Evolutionary conservation across 2,329 filamentous ascomycete species (phyloP), one percentile per base, ranked within the genome.

Genomic region (Albifimbria verrucaria): DNA sequence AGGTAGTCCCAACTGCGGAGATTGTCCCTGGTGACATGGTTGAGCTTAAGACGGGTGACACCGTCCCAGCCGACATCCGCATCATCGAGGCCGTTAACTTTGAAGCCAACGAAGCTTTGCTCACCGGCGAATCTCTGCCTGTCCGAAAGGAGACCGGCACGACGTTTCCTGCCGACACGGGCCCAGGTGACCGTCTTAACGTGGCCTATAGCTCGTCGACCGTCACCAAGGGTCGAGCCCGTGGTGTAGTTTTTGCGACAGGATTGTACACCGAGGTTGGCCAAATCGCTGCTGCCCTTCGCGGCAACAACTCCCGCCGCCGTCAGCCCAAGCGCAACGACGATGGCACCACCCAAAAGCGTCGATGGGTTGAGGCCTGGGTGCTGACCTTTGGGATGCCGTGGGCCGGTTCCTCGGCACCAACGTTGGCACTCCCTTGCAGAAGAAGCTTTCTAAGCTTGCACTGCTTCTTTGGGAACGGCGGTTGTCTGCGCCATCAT

Each of bases 381-480:
- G 62, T 62, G 1, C 57, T 74, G 28, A 76, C 73, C 6, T 57
- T 65, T 63, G 62, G 7, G 65, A 70, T 50, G 69, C 68, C 18
- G 58, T 70, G 47, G 73, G 73, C 20, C 69, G 75, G 56, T 76
- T 81, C 63, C 78, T 82, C 49, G 79, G 74, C 47, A 65, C 76
- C 54, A 71, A 68, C 39, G 71, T 83, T 26, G 87, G 87, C 39
- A 90, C 87, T 12, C 87, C 87, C 1, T 74, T 90, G 26, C 86
- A 89, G 66, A 81, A 80, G 59, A 88, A 86, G 65, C 72, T 90
- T 47, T 86, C 83, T 62, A 86, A 87, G 67, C 80, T 90, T 52
- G 87, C 87, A 6, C 78, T 88, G 23, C 68, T 86, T 2, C 79
- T 90, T 2, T 90, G 61, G 81, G 77, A 47, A 79, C 86, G 28